Evolutionary conservation across 2,329 filamentous ascomycete species (phyloP).

Genomic region (Endocalyx cinctus): DNA sequence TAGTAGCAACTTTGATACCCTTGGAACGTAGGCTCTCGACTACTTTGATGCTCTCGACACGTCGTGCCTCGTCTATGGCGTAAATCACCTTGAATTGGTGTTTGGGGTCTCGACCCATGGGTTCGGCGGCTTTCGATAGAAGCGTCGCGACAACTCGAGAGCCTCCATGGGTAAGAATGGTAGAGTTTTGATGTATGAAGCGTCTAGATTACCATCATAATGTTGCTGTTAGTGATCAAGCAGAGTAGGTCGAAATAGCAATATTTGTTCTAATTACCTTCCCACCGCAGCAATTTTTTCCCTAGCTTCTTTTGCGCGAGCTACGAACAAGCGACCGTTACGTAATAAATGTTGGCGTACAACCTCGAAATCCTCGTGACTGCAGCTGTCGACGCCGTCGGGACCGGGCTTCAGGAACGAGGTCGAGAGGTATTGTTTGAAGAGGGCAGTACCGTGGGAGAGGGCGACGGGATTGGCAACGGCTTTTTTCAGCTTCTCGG

Average conservation of each 20-base stretch:
- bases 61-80: slow-evolving; percentile 53
- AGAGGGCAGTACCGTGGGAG: slow-evolving; percentile 89
- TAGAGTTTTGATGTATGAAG: slow-evolving; percentile 73
- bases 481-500: slow-evolving; percentile 68
- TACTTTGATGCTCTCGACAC: slow-evolving; percentile 63
- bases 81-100: slow-evolving; percentile 78
- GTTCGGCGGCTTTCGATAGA: slow-evolving; percentile 67
- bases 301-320: slow-evolving; percentile 78
- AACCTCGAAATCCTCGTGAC: slow-evolving; percentile 66
- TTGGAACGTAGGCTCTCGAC: slow-evolving; percentile 66
- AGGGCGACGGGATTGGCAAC: slow-evolving; percentile 88
- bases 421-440: slow-evolving; percentile 87
- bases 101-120: slow-evolving; percentile 48
- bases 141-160: slow-evolving; percentile 78
- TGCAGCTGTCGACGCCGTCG: slow-evolving; percentile 22
- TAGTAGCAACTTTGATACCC: slow-evolving; percentile 78
- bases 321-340: slow-evolving; percentile 83
- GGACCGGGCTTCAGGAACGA: slow-evolving; percentile 55
- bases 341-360: slow-evolving; percentile 78
- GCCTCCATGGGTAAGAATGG: slow-evolving; percentile 87
- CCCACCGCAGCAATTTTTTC: slow-evolving; percentile 79
- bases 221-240: no score
- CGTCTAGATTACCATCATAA: slow-evolving; percentile 28
- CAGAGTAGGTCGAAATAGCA: no score
- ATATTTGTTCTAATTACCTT: slow-evolving; percentile 9